Conservation (phyloP, 176 grass and related monocot species). For the Oryza officinalis region DNA sequence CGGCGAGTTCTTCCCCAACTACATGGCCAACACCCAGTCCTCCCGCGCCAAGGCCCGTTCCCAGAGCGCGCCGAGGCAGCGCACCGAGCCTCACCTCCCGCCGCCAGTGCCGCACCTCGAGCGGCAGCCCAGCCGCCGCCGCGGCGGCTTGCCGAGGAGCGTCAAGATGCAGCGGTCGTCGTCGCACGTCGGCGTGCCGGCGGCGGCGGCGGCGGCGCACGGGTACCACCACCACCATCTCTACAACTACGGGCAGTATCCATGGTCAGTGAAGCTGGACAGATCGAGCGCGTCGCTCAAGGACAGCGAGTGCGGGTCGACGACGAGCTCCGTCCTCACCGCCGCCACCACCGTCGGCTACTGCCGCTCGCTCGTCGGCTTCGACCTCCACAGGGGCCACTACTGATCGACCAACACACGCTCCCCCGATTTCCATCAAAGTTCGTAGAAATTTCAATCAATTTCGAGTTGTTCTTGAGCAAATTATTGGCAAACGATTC, state of each 20-base stretch:
- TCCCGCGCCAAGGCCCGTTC: constrained; percentile 77
- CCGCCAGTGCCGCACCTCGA: constrained; percentile 31
- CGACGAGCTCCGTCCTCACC: constrained; percentile 61
- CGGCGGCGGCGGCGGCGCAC: background rate
- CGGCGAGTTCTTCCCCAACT: constrained; percentile 47
- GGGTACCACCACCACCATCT: constrained; percentile 18
- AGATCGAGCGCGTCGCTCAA: constrained; percentile 66
- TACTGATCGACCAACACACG: background rate
- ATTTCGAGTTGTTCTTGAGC: background rate
- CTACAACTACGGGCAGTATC: constrained; percentile 41
- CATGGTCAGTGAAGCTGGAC: constrained; percentile 74
- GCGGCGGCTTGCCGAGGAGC: constrained; percentile 42
- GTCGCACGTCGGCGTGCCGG: constrained; percentile 55
- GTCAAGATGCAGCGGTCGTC: constrained; percentile 85
- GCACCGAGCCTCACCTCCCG: constrained; percentile 42
- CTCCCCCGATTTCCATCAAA: too few relatives aligned
- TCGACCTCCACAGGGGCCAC: constrained; percentile 24
- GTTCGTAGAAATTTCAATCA: background rate
- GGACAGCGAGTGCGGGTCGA: constrained; percentile 87
- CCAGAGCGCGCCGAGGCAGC: constrained; percentile 80
- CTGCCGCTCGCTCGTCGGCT: constrained; percentile 48
- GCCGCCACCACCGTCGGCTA: constrained; percentile 38
- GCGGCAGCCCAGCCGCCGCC: constrained; percentile 60
- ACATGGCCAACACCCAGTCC: constrained; percentile 80
- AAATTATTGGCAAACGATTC: background rate